Percentiles rank a stretch among this genome's conserved stretches.
These are phyloP conservation scores for Coniochaeta prunicola DNA, from an alignment of 2,329 filamentous ascomycete genomes.

Conservation along the genomic window DNA sequence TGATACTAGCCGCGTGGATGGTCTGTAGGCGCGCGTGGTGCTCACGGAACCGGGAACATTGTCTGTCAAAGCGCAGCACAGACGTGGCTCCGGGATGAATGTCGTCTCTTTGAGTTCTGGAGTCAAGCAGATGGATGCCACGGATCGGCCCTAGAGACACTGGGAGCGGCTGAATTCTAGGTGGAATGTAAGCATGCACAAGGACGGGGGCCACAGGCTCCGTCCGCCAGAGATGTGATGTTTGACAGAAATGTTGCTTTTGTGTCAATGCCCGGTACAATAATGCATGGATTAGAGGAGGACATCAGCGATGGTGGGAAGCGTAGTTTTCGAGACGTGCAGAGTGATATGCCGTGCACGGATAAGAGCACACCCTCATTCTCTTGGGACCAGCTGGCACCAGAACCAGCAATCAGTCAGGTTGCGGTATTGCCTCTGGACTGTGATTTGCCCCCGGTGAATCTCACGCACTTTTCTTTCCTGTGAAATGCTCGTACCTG, in stretches of 20 bases:
- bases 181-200: background rate
- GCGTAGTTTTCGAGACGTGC: background rate
- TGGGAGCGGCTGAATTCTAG: background rate
- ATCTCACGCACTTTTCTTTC: background rate
- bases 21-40: background rate
- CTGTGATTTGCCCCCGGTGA: background rate
- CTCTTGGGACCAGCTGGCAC: background rate
- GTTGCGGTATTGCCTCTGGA: background rate
- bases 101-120: background rate
- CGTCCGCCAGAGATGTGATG: background rate
- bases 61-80: background rate
- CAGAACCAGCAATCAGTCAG: conserved; percentile 1
- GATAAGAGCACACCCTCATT: background rate
- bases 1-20: background rate
- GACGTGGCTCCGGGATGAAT: background rate
- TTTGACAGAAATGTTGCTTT: background rate
- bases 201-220: background rate
- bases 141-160: background rate
- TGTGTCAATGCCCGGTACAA: background rate
- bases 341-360: background rate
- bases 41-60: background rate
- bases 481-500: background rate
- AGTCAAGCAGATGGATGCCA: background rate
- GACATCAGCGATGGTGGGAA: background rate
- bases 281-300: background rate